Conservation (phyloP, 2,329 filamentous ascomycete species). For the Blastomyces emzantsi region DNA sequence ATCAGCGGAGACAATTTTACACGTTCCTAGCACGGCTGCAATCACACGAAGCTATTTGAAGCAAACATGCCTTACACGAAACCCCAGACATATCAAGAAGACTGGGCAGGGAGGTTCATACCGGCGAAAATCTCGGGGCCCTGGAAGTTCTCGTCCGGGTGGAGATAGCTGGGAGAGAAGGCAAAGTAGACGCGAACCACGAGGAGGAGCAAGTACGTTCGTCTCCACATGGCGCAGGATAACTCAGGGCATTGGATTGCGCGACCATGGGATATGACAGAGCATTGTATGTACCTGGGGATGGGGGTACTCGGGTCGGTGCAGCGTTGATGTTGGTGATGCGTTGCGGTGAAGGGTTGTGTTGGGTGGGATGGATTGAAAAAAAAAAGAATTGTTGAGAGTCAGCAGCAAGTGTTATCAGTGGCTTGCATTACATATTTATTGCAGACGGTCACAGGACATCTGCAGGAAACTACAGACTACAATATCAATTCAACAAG, state of each 20-base stretch:
- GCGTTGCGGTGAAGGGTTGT: not conserved
- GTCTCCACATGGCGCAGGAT: conserved; percentile 65
- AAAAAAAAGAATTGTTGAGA: too few relatives aligned
- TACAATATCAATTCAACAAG: too few relatives aligned
- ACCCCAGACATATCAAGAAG: not conserved
- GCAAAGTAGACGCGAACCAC: conserved; percentile 89
- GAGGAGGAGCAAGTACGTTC: conserved; percentile 75
- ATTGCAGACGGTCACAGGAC: not conserved
- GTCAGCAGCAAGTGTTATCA: not conserved
- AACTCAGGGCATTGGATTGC: not conserved
- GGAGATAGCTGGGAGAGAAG: conserved; percentile 87
- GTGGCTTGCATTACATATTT: not conserved
- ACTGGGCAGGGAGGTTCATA: conserved; percentile 40
- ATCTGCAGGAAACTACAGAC: too few relatives aligned
- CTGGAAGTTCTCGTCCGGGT: conserved; percentile 98
- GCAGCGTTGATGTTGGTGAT: not conserved
- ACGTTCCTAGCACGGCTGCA: not conserved
- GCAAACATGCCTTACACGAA: not conserved
- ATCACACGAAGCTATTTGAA: not conserved
- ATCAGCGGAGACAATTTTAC: not conserved
- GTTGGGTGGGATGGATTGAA: not conserved
- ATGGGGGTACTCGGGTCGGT: not conserved
- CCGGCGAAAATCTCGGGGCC: conserved; percentile 95
- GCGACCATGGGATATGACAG: not conserved
- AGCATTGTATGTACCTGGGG: not conserved